Evolutionary conservation across 176 grass and related monocot species (phyloP).

Genomic region (Avena insularis): DNA sequence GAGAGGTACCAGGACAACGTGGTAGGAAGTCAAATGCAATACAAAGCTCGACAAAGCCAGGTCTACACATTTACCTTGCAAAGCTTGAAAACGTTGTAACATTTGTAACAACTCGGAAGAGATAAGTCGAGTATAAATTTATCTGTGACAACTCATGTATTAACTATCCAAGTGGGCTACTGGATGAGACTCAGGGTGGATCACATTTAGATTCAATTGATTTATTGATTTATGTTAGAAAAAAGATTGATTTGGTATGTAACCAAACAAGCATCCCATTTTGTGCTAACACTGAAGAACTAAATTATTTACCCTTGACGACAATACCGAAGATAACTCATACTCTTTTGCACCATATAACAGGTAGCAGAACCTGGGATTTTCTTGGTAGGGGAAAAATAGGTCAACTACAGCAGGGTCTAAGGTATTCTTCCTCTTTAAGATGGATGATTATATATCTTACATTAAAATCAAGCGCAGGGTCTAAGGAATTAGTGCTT

Average conservation of each 20-base stretch:
- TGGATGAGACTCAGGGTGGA: neutral
- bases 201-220: constrained; percentile 30
- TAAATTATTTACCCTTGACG: neutral
- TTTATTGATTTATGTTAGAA: neutral
- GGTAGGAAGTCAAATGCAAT: constrained; percentile 36
- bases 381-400: constrained; percentile 57
- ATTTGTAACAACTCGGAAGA: neutral
- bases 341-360: constrained; percentile 26
- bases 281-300: neutral
- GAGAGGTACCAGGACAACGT: constrained; percentile 51
- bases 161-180: neutral
- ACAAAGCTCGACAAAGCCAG: constrained; percentile 42
- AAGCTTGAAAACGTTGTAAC: neutral
- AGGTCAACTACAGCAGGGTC: constrained; percentile 47
- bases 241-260: neutral
- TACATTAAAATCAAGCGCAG: neutral
- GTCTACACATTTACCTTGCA: constrained; percentile 32
- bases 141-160: neutral
- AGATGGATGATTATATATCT: constrained; percentile 14
- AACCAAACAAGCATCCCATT: neutral
- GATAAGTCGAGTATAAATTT: neutral
- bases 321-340: constrained; percentile 7
- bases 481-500: neutral
- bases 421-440: constrained; percentile 54
- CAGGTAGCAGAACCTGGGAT: constrained; percentile 52